A percentile compares a stretch with the other conserved stretches of the same genome.
These are phyloP conservation scores for Grigorovia yakushimaensis DNA, from an alignment of 805 yeast species.

Conservation along the genomic window DNA sequence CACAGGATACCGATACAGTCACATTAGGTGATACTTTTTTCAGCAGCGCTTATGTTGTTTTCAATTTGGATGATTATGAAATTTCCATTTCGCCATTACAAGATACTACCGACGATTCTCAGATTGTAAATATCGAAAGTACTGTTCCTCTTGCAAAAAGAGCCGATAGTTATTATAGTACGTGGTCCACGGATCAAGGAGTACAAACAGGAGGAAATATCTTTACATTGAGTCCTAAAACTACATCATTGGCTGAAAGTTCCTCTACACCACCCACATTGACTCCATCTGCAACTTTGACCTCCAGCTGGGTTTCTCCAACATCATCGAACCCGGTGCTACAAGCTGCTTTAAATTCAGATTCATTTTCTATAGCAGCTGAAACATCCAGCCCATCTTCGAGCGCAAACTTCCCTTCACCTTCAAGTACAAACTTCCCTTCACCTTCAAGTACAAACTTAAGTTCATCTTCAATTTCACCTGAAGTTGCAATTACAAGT, in stretches of 20 bases:
- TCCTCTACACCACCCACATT: too few species aligned
- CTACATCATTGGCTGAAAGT: background rate
- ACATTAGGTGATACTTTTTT: constrained; percentile 50
- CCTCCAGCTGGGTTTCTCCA: too few species aligned
- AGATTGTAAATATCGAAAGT: constrained; percentile 3
- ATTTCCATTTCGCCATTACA: constrained; percentile 43
- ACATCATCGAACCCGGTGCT: too few species aligned
- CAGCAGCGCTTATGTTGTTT: constrained; percentile 52
- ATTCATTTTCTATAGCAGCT: too few species aligned
- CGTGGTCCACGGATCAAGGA: constrained; percentile 28
- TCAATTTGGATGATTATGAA: constrained; percentile 47
- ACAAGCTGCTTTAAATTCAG: too few species aligned
- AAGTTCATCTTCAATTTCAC: too few species aligned
- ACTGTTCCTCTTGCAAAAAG: constrained; percentile 38
- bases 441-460: too few species aligned
- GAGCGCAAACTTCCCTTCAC: too few species aligned
- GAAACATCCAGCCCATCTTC: too few species aligned
- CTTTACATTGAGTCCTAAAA: constrained; percentile 9
- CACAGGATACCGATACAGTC: constrained; percentile 17
- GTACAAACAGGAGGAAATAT: constrained; percentile 25
- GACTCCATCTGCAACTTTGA: too few species aligned
- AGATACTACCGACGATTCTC: constrained; percentile 22
- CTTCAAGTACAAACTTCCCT: too few species aligned
- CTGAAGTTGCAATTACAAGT: too few species aligned
- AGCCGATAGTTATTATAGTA: constrained; percentile 41